Conservation (phyloP, 768 basidiomycete genomes). For the Strobilomyces echinocephalus region DNA sequence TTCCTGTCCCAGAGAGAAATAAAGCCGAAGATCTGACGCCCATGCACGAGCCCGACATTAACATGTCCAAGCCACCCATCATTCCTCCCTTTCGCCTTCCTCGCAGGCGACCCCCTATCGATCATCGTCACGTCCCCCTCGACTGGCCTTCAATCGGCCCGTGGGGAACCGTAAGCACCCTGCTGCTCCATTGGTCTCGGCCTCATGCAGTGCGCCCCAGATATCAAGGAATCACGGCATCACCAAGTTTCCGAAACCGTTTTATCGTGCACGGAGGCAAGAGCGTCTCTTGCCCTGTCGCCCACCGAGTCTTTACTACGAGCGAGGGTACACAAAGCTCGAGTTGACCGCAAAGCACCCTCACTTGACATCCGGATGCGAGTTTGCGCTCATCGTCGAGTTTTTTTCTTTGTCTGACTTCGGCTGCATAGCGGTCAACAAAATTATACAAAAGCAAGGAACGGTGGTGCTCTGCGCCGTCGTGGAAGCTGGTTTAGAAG, state of each 20-base stretch:
- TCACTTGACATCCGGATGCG: slow-evolving; percentile 42
- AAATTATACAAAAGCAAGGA: slow-evolving; percentile 42
- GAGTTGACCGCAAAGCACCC: slow-evolving; percentile 34
- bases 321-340: slow-evolving; percentile 24
- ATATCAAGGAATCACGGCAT: slow-evolving; percentile 8
- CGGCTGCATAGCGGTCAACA: slow-evolving; percentile 42
- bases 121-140: slow-evolving; percentile 17
- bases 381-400: slow-evolving; percentile 1
- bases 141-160: slow-evolving; percentile 12
- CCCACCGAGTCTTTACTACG: slow-evolving; percentile 22
- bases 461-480: slow-evolving; percentile 44
- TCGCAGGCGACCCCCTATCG: slow-evolving; percentile 14
- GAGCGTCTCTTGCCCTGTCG: slow-evolving; percentile 19
- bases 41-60: background rate
- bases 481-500: slow-evolving; percentile 42
- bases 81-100: slow-evolving; percentile 10
- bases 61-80: background rate
- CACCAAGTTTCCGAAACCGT: slow-evolving; percentile 22
- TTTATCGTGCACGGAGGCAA: slow-evolving; percentile 19
- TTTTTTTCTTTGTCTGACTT: slow-evolving; percentile 1
- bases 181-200: background rate
- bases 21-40: slow-evolving; percentile 31
- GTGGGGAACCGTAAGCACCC: slow-evolving; percentile 22
- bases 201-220: slow-evolving; percentile 7
- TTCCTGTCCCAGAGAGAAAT: slow-evolving; percentile 22